Conservation (phyloP, 768 basidiomycete species). For the Podaxis mareebaensis region DNA sequence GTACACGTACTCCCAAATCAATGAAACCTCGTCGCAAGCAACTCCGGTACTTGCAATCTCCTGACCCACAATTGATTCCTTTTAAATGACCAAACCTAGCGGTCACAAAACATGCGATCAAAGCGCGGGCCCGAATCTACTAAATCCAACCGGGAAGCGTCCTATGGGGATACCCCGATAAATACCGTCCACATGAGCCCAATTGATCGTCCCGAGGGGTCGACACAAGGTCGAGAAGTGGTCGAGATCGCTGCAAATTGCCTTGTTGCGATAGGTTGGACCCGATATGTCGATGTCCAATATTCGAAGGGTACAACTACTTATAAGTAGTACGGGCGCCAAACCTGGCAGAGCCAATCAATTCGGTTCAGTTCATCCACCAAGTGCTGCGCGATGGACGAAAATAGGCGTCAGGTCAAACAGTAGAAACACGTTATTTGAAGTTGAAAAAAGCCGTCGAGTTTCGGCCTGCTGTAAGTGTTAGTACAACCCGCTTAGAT, state of each 20-base stretch:
- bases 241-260: not conserved
- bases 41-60: not conserved
- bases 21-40: not conserved
- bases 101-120: conserved; percentile 7
- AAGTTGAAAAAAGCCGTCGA: too few relatives aligned
- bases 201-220: not conserved
- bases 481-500: too few relatives aligned
- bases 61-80: not conserved
- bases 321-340: too few relatives aligned
- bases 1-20: not conserved
- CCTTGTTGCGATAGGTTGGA: not conserved
- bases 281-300: too few relatives aligned
- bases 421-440: too few relatives aligned
- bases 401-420: too few relatives aligned
- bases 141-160: not conserved
- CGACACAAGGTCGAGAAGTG: too few relatives aligned
- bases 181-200: not conserved
- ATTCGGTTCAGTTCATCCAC: too few relatives aligned
- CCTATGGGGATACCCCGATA: not conserved
- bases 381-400: too few relatives aligned
- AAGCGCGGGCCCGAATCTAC: conserved; percentile 4
- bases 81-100: not conserved
- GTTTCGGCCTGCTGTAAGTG: too few relatives aligned
- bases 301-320: too few relatives aligned
- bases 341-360: too few relatives aligned